A percentile compares a stretch with the other conserved stretches of the same genome.
Conservation (phyloP, 768 basidiomycete species). For the Chalciporus chontae region DNA sequence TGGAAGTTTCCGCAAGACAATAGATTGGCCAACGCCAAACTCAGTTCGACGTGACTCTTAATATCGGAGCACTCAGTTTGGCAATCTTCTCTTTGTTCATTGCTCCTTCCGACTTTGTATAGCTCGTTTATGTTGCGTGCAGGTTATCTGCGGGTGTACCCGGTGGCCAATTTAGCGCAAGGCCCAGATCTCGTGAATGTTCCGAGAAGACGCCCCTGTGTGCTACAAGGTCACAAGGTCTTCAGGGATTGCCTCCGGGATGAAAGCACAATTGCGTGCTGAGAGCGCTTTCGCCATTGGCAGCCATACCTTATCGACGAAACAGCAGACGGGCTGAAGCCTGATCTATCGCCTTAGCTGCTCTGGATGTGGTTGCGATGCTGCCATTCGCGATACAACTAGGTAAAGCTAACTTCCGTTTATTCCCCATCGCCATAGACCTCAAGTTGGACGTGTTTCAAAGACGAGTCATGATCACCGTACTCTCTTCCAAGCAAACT, state of each 20-base stretch:
- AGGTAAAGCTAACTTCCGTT: neutral
- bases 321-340: neutral
- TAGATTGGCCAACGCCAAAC: conserved; percentile 5
- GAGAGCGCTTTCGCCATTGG: conserved; percentile 27
- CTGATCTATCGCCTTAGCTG: conserved; percentile 2
- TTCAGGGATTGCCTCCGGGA: conserved; percentile 10
- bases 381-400: conserved; percentile 2
- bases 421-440: neutral
- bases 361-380: neutral
- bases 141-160: conserved; percentile 1
- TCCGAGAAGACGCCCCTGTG: neutral
- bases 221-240: conserved; percentile 14
- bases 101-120: neutral
- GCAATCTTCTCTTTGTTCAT: neutral
- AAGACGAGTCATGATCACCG: neutral
- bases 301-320: conserved; percentile 8
- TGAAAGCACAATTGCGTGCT: conserved; percentile 8
- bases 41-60: neutral
- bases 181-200: neutral
- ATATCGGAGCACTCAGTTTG: neutral
- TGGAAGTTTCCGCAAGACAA: neutral
- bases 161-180: conserved; percentile 22
- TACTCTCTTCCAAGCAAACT: conserved; percentile 1
- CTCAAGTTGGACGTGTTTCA: conserved; percentile 1
- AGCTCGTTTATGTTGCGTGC: neutral